phyloP scores from a whole-genome alignment of 2,329 filamentous ascomycete genomes.

The Ilyonectria destructans region DNA sequence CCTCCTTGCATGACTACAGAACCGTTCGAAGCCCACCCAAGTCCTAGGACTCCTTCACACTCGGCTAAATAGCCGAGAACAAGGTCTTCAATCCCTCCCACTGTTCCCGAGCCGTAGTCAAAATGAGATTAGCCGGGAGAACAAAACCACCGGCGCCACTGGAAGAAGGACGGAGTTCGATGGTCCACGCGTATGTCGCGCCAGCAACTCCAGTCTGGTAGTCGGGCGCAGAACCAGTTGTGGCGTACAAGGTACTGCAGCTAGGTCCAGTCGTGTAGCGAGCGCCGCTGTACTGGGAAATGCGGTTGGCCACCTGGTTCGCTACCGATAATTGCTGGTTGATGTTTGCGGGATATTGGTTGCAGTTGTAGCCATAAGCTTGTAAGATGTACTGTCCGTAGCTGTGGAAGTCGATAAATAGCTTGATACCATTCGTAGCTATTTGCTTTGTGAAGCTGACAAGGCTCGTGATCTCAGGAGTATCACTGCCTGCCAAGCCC shows the following conservation, averaged over 20 bases:
- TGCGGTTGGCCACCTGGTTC: slow-evolving; percentile 29
- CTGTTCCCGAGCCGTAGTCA: slow-evolving; percentile 50
- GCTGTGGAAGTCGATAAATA: slow-evolving; percentile 78
- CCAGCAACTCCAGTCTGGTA: slow-evolving; percentile 61
- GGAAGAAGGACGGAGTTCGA: slow-evolving; percentile 54
- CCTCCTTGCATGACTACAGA: background rate
- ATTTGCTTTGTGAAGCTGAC: slow-evolving; percentile 51
- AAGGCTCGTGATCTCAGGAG: slow-evolving; percentile 68
- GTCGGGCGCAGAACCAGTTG: slow-evolving; percentile 64
- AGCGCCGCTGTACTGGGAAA: slow-evolving; percentile 29
- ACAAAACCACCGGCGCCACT: slow-evolving; percentile 60
- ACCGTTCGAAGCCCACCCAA: no score
- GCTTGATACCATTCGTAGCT: slow-evolving; percentile 63
- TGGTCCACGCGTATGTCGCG: slow-evolving; percentile 60
- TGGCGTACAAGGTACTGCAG: slow-evolving; percentile 75
- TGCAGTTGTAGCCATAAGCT: slow-evolving; percentile 73
- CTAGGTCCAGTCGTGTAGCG: slow-evolving; percentile 62
- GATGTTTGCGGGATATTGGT: slow-evolving; percentile 60
- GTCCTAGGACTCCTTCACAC: background rate
- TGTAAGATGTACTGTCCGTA: slow-evolving; percentile 74
- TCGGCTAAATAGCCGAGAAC: slow-evolving; percentile 25
- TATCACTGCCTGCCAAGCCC: slow-evolving; percentile 61
- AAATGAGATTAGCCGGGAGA: slow-evolving; percentile 60
- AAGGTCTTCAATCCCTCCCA: slow-evolving; percentile 38
- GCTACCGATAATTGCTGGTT: slow-evolving; percentile 65